A percentile compares a stretch with the other conserved stretches of the same genome.
Evolutionary conservation across 129 eudicot genomes (phyloP).

Genomic region (Tagetes erecta): DNA sequence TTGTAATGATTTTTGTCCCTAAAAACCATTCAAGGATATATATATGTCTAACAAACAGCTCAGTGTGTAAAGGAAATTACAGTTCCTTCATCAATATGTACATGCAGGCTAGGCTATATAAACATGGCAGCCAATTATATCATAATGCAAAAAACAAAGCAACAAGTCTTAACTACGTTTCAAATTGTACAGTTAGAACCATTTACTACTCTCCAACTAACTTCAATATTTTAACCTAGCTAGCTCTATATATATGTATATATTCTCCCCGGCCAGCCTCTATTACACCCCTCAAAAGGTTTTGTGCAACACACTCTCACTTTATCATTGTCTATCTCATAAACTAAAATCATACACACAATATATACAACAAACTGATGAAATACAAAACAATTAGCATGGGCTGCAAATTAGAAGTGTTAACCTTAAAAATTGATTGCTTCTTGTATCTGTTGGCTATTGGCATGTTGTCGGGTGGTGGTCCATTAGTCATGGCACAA

Average conservation of each 20-base stretch:
- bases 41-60: too few relatives aligned
- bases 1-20: too few relatives aligned
- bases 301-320: too few relatives aligned
- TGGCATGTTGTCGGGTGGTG: conserved; percentile 30
- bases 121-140: too few relatives aligned
- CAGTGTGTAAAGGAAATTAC: too few relatives aligned
- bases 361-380: background rate
- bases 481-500: conserved; percentile 22
- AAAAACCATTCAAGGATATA: too few relatives aligned
- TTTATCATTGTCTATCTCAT: too few relatives aligned
- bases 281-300: background rate
- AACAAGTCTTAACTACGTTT: background rate
- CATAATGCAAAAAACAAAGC: too few relatives aligned
- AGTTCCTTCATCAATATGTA: too few relatives aligned
- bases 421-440: conserved; percentile 19
- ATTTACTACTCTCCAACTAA: conserved; percentile 33
- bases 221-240: background rate
- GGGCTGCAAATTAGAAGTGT: background rate
- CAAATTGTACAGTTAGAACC: conserved; percentile 13
- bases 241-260: too few relatives aligned
- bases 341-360: too few relatives aligned
- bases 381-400: conserved; percentile 8
- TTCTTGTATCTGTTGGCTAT: conserved; percentile 25
- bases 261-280: background rate
- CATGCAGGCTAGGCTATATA: too few relatives aligned